Evolutionary conservation across 495 filamentous ascomycete species (phyloP), one percentile per base, ranked within the genome.

Genomic region (Xylaria intraflava): DNA sequence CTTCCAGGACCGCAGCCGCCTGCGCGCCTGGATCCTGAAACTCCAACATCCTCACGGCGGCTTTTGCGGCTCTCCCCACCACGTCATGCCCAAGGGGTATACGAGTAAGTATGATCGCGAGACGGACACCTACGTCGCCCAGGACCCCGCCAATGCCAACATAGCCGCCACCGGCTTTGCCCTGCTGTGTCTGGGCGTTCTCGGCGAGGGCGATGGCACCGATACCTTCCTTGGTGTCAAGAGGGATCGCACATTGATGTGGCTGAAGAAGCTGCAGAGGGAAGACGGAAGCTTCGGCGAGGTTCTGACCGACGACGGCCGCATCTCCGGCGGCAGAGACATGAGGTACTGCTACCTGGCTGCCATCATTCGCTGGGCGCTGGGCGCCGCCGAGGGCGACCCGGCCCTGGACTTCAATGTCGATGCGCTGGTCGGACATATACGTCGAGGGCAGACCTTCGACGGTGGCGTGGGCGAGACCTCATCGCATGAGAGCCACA

Each of bases 201-300:
- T 96, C 19, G 86, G 86, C 0, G 88, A 94, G 53, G 81, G 87
- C 51, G 67, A 88, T 44, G 72, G 77, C 14, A 68, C 60, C 11
- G 65, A 60, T 14, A 56, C 62, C 0, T 77, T 73, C 26, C 51
- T 49, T 9, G 68, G 84, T 6, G 82, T 97, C 16, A 81, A 85
- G 61, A 78, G 86, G 51, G 73, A 59, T 40, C 79, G 79, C 50
- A 86, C 85, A 60, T 66, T 96, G 55, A 62, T 68, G 30, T 94
- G 90, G 86, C 72, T 98, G 46, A 78, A 72, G 49, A 80, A 69
- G 53, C 61, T 96, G 70, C 93, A 98, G 76, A 79, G 90, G 12
- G 67, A 71, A 2, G 86, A 96, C 65, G 93, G 93, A 12, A 92
- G 90, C 60, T 98, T 98, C 70, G 94, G 92, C 2, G 90, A 98